Evolutionary conservation across 2,329 filamentous ascomycete genomes (phyloP), one percentile per base, ranked within the genome.

Genomic region (Colletotrichum liaoningense): DNA sequence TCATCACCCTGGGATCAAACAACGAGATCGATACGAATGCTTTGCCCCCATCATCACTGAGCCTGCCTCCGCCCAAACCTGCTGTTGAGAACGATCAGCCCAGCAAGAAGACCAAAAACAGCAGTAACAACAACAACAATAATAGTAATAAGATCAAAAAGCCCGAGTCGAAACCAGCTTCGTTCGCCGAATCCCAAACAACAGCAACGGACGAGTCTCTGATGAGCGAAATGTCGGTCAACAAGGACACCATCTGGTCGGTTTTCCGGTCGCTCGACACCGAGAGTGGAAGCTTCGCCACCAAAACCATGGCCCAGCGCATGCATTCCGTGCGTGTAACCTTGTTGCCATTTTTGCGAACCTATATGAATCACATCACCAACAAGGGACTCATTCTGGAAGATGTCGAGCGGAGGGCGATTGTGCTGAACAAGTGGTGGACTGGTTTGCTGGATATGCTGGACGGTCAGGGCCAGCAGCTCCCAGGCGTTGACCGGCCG

Each of bases 361-460:
- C 89, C 64, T 92, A 95, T 77, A 88, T 89, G 73, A 84, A 88
- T 42, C 92, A 96, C 78, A 84, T 90, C 1, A 94, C 93, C 9
- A 93, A 90, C 77, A 84, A 83, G 72, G 80, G 80, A 19, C 85
- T 98, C 58, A 86, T 89, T n/a, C 88, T 94, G 2, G 94, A 97
- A 83, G 94, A 97, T 80, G 83, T 98, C 57, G 95, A 98, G 78
- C 90, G 93, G 46, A 89, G 95, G 73, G 90, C 93, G 2, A 91
- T 91, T 57, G 94, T 97, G 60, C 84, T 98, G 71, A 94, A 97
- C 80, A 95, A 94, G 79, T 98, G 95, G 95, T 98, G 95, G 95
- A 92, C 88, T 56, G 92, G 90, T 1, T 85, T 98, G 52, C 84
- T 98, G 69, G 95, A 97, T 73, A 91, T 97, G 86, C 88, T 98